Evolutionary conservation across 192 early-diverging fungal species (phyloP), one percentile per base, ranked within the genome.

Genomic region (Umbelopsis sp.): DNA sequence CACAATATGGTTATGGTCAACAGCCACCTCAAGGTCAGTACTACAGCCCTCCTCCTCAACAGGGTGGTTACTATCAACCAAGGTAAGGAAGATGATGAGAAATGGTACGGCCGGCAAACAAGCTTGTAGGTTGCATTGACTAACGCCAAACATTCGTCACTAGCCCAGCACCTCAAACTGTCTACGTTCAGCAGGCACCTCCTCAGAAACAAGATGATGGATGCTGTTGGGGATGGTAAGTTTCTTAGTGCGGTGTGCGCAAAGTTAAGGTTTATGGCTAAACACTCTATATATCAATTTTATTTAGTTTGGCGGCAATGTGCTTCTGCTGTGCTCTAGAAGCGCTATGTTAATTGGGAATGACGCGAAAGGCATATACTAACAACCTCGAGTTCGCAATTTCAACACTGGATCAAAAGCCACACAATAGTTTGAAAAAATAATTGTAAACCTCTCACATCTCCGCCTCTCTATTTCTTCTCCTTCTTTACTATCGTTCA

Each of bases 151-250:
- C 34, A 36, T 34, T 21, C 2, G 20, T 21, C 1, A 12, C 10
- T 65, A 75, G 73, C 21, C 73, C 73, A 69, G 44, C 73, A 45
- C 73, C 73, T n/a, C 73, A 75, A 45, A 75, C 73, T n/a, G 59
- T 75, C 20, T 65, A 65, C 26, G 36, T 75, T 49, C 73, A 75
- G 47, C 73, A 75, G 51, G 49, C 34, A 65, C 67, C 66, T 25
- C 73, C 53, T 38, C 69, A 52, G 14, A n/a, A 43, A 12, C 53
- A 75, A 41, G 73, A 75, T 29, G 36, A 56, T 41, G 54, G 59
- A 34, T 75, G 73, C 22, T 75, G 73, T 50, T 68, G 45, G 38
- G 72, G 66, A 21, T 74, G 72, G 72, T 74, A 74, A 68, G 47
- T 17, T 49, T 44, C 12, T 6, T 17, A 0, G 4, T 49, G 14